Percentiles rank a stretch among this genome's conserved stretches.
Evolutionary conservation across 148 eudicot genomes (phyloP).

Genomic region (Rhododendron kiyosumense): DNA sequence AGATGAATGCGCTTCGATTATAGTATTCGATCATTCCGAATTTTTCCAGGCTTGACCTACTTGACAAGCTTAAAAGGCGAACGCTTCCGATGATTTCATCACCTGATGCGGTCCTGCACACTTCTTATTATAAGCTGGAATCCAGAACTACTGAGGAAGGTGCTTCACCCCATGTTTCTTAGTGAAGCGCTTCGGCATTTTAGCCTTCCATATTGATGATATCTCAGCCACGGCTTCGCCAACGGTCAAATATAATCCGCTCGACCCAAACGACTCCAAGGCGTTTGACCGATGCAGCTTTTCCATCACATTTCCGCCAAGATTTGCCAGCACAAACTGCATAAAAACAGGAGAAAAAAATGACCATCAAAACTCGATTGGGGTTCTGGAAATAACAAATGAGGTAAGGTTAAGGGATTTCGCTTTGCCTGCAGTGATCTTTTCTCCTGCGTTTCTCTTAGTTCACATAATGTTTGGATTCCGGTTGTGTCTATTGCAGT

Average conservation of each 20-base stretch:
- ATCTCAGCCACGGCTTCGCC: slow-evolving; percentile 75
- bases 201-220: slow-evolving; percentile 52
- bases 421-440: slow-evolving; percentile 54
- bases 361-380: background rate
- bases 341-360: background rate
- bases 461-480: slow-evolving; percentile 51
- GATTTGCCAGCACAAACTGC: slow-evolving; percentile 70
- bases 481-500: slow-evolving; percentile 89
- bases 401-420: background rate
- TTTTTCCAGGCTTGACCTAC: no score
- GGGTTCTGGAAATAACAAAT: background rate
- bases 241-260: slow-evolving; percentile 74
- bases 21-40: no score
- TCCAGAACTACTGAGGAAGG: background rate
- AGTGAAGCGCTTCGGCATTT: background rate
- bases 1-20: no score
- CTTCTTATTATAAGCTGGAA: no score
- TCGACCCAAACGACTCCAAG: slow-evolving; percentile 55
- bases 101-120: no score
- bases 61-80: no score
- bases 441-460: slow-evolving; percentile 56
- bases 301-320: slow-evolving; percentile 57
- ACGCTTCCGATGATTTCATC: no score
- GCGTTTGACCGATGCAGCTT: slow-evolving; percentile 58
- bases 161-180: background rate